A percentile compares a stretch with the other conserved stretches of the same genome.
Evolutionary conservation across 2,329 filamentous ascomycete genomes (phyloP).

Genomic region (Ceratocystis destructans): DNA sequence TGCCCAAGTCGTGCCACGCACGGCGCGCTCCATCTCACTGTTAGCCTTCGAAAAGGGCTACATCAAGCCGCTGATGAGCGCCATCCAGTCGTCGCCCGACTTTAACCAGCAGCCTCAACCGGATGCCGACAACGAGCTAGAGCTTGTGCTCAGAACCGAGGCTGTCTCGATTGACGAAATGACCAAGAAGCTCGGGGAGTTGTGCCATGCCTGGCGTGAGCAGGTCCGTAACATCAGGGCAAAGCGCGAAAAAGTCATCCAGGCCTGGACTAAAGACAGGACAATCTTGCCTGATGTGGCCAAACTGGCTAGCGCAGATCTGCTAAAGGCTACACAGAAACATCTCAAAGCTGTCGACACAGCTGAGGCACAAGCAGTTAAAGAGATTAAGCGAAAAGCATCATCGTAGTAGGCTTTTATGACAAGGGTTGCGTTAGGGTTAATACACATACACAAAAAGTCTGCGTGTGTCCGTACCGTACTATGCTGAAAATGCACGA

Average conservation of each 20-base stretch:
- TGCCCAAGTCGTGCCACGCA: conserved; percentile 39
- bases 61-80: conserved; percentile 42
- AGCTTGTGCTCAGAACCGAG: conserved; percentile 42
- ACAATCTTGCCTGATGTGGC: conserved; percentile 35
- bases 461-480: too few species aligned
- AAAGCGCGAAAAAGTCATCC: conserved; percentile 36
- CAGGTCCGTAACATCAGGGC: conserved; percentile 35
- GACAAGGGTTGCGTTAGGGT: neutral
- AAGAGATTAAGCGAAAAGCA: conserved; percentile 26
- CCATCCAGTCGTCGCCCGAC: conserved; percentile 37
- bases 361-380: conserved; percentile 36
- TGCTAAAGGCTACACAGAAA: conserved; percentile 40
- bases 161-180: conserved; percentile 37
- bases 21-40: conserved; percentile 30
- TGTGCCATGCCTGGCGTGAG: conserved; percentile 38
- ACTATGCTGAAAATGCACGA: neutral
- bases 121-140: conserved; percentile 44
- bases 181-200: conserved; percentile 31
- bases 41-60: conserved; percentile 32
- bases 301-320: conserved; percentile 34
- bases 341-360: conserved; percentile 38
- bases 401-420: neutral
- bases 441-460: neutral
- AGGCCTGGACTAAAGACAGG: conserved; percentile 35
- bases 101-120: conserved; percentile 50